Base-by-base conservation (phyloP, 768 basidiomycete genomes). In the Collybiopsis confluens region DNA sequence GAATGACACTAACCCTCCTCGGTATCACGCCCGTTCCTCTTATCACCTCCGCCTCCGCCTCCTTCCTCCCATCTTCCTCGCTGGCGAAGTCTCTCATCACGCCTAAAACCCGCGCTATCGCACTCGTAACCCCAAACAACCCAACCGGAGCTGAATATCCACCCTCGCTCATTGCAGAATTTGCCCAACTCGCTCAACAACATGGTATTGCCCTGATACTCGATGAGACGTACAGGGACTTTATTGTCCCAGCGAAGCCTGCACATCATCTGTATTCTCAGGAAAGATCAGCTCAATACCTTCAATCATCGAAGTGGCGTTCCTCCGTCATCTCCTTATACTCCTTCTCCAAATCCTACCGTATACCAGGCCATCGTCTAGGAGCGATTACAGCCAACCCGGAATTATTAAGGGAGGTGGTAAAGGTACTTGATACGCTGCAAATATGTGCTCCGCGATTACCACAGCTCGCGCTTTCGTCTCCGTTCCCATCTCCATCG, bases 221-320 rank as follows among this genome's bases (percentile, higher is more conserved):
- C n/a, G 92, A 95, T 67, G 90, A 92, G 68, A 93, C 92, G 1
- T 95, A 95, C 67, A 79, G 90, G 11, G 90, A 93, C 64, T 92
- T 93, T 61, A 65, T 78, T n/a, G 57, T 70, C n/a, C 61, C 68
- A 4, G 61, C 68, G 4, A 60, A 59, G 18, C 67, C 71, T n/a
- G 30, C 30, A 6, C 30, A 33, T 13, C 6, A 33, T 33, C 13
- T 33, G 30, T 33, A 33, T 13, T 33, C 30, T 5, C 13, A 6
- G 6, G 30, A 33, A 5, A 33, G 13, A 33, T 33, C 30, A 33
- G 5, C 13, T 33, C 6, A 33, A 33, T 33, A 33, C 13, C 13
- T 33, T 33, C 5, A 33, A 33, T 33, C 30, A 13, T 33, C 30
- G 30, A 53, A 69, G 23, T 92, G 90, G 90, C 72, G 86, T 20